Evolutionary conservation across 768 basidiomycete species (phyloP).

Genomic region (Trametes elegans): DNA sequence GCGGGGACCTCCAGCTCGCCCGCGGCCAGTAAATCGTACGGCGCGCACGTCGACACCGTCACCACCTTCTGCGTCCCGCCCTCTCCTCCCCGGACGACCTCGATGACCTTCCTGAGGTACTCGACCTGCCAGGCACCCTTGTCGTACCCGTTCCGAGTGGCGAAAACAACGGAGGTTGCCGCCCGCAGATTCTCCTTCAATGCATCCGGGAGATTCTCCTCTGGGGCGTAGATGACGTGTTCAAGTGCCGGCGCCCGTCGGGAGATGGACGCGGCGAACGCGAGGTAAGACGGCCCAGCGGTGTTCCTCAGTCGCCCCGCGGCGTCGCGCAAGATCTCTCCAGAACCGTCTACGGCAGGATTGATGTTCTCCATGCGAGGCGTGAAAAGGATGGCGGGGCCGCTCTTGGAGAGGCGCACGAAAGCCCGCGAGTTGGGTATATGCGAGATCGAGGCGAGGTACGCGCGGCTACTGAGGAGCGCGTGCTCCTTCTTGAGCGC

Average conservation of each 20-base stretch:
- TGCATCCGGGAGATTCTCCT: conserved; percentile 10
- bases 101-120: conserved; percentile 34
- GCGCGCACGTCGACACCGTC: conserved; percentile 60
- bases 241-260: conserved; percentile 30
- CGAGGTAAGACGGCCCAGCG: conserved; percentile 52
- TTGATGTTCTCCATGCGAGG: conserved; percentile 59
- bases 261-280: conserved; percentile 41
- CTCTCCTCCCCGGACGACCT: conserved; percentile 16
- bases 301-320: conserved; percentile 52
- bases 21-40: conserved; percentile 52
- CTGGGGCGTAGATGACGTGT: conserved; percentile 47
- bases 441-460: conserved; percentile 46
- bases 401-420: conserved; percentile 33
- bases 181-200: conserved; percentile 13
- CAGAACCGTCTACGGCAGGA: conserved; percentile 58
- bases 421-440: conserved; percentile 39
- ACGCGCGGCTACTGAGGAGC: conserved; percentile 45
- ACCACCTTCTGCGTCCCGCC: conserved; percentile 35
- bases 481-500: conserved; percentile 39
- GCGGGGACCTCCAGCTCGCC: conserved; percentile 32
- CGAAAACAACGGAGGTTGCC: conserved; percentile 44
- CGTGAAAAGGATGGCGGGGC: conserved; percentile 44
- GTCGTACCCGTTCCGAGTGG: conserved; percentile 56
- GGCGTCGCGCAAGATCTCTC: conserved; percentile 40
- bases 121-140: conserved; percentile 51